Evolutionary conservation across 2,329 filamentous ascomycete species (phyloP).

Genomic region (Simplicillium sp.): DNA sequence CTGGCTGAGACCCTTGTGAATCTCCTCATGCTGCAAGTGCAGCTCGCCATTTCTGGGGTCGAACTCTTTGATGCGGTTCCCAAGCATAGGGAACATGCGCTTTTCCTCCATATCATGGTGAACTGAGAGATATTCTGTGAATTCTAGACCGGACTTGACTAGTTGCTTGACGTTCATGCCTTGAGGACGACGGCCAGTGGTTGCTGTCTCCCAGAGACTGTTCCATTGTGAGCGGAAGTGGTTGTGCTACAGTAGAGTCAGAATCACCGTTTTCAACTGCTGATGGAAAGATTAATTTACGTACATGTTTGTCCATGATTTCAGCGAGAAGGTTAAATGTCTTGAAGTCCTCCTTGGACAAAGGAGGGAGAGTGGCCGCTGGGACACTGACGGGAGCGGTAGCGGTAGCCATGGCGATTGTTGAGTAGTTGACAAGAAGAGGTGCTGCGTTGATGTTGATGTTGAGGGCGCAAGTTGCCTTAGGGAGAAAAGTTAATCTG

Average conservation of each 20-base stretch:
- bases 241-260: conserved; percentile 45
- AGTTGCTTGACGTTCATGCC: conserved; percentile 61
- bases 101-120: conserved; percentile 81
- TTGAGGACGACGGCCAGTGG: conserved; percentile 45
- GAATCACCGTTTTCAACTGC: no score
- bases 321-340: neutral
- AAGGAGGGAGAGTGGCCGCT: neutral
- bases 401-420: no score
- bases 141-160: conserved; percentile 56
- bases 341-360: neutral
- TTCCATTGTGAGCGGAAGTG: conserved; percentile 71
- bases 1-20: conserved; percentile 65
- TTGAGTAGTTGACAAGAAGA: no score
- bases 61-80: conserved; percentile 72
- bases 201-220: conserved; percentile 57
- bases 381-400: no score
- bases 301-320: neutral
- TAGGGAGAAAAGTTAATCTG: no score
- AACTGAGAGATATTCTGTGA: conserved; percentile 58
- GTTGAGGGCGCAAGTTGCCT: no score
- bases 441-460: no score
- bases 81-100: conserved; percentile 71
- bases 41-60: conserved; percentile 44
- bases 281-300: no score
- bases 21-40: conserved; percentile 65